Evolutionary conservation across 2,329 filamentous ascomycete genomes (phyloP).

Genomic region (Aspergillus versicolor): DNA sequence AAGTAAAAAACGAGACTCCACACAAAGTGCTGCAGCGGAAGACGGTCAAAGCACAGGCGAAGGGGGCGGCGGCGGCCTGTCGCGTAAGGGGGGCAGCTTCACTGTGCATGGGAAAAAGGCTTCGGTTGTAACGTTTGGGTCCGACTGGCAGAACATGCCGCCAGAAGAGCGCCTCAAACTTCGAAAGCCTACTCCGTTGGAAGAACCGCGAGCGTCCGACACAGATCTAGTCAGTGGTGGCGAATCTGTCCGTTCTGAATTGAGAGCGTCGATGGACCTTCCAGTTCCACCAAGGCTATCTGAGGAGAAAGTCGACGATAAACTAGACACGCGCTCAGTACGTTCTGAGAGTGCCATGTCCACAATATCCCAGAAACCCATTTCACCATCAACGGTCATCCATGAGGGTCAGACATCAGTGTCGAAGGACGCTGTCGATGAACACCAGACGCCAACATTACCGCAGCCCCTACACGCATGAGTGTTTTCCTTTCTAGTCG

Average conservation of each 20-base stretch:
- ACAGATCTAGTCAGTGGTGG: slow-evolving; percentile 26
- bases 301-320: slow-evolving; percentile 26
- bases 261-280: slow-evolving; percentile 4
- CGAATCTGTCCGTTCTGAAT: slow-evolving; percentile 23
- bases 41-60: slow-evolving; percentile 47
- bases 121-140: slow-evolving; percentile 92
- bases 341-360: slow-evolving; percentile 11
- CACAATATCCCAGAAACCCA: slow-evolving; percentile 3
- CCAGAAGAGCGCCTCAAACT: slow-evolving; percentile 70
- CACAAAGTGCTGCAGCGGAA: slow-evolving; percentile 57
- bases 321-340: slow-evolving; percentile 5
- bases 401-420: slow-evolving; percentile 9
- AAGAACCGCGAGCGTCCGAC: slow-evolving; percentile 39
- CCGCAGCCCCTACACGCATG: slow-evolving; percentile 29
- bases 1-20: slow-evolving; percentile 73
- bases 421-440: slow-evolving; percentile 12
- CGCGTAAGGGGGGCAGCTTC: slow-evolving; percentile 82
- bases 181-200: slow-evolving; percentile 50
- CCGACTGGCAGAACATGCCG: slow-evolving; percentile 78
- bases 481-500: slow-evolving; percentile 9
- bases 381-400: not conserved
- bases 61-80: slow-evolving; percentile 71
- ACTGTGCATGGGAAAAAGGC: slow-evolving; percentile 98
- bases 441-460: slow-evolving; percentile 19
- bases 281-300: slow-evolving; percentile 34